These are phyloP conservation scores for Spathaspora arborariae DNA, from an alignment of 805 yeast genomes.

Conservation along the genomic window DNA sequence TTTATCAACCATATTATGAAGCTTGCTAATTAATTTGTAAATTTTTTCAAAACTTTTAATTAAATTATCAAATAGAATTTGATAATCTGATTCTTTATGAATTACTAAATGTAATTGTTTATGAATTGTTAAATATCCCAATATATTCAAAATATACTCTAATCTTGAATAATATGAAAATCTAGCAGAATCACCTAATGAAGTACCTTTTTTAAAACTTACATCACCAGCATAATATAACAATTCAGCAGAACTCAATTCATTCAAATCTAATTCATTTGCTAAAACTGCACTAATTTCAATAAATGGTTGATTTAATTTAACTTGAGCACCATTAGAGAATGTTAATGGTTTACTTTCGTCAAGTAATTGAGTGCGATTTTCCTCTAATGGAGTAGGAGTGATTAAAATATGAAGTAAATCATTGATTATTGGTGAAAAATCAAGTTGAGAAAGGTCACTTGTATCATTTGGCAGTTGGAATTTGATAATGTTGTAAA, in stretches of 20 bases:
- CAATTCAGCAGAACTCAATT: constrained; percentile 67
- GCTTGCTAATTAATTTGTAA: constrained; percentile 51
- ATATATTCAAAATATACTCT: constrained; percentile 68
- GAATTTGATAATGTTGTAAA: constrained; percentile 43
- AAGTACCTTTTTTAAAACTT: constrained; percentile 43
- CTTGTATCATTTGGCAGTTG: constrained; percentile 10
- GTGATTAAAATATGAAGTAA: constrained; percentile 38
- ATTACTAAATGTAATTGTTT: constrained; percentile 21
- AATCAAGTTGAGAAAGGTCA: constrained; percentile 21
- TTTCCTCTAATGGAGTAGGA: constrained; percentile 42
- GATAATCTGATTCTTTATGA: constrained; percentile 10
- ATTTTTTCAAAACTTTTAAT: constrained; percentile 55
- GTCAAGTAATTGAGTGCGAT: constrained; percentile 45
- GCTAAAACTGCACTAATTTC: constrained; percentile 59
- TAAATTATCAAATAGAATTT: constrained; percentile 35
- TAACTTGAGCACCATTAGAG: constrained; percentile 53
- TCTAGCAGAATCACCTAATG: constrained; percentile 58
- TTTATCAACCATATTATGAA: constrained; percentile 47
- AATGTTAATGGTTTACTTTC: constrained; percentile 37
- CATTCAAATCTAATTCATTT: constrained; percentile 55
- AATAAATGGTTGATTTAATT: constrained; percentile 63
- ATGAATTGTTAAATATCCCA: constrained; percentile 28
- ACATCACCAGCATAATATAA: constrained; percentile 44
- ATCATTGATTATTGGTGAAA: constrained; percentile 39
- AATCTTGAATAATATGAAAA: constrained; percentile 66